Evolutionary conservation across 1,284 basidiomycete species (phyloP).

Genomic region (Fistulinella cinereoalba): DNA sequence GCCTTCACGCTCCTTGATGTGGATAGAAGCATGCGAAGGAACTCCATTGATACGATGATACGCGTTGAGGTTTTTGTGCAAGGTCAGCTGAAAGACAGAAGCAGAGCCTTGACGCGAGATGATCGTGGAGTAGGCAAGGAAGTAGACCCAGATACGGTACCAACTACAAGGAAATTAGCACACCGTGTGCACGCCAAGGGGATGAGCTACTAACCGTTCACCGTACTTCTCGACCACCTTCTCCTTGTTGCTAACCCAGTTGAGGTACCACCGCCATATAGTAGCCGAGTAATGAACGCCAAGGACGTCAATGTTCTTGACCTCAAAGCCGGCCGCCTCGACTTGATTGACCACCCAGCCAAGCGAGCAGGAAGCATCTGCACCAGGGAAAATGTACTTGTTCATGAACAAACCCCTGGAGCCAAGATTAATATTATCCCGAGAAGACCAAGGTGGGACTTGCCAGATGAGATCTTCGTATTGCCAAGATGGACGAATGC

Average conservation of each 20-base stretch:
- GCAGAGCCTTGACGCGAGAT: constrained; percentile 79
- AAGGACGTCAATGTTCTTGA: constrained; percentile 94
- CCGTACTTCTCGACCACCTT: constrained; percentile 89
- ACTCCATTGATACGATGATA: constrained; percentile 86
- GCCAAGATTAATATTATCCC: no score
- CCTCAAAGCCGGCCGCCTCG: constrained; percentile 92
- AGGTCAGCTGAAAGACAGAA: constrained; percentile 92
- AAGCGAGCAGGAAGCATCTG: constrained; percentile 92
- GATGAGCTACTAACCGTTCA: constrained; percentile 46
- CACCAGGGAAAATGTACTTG: constrained; percentile 97
- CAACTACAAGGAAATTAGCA: constrained; percentile 38
- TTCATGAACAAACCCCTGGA: constrained; percentile 87
- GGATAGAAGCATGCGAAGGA: constrained; percentile 71
- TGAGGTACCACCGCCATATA: constrained; percentile 92
- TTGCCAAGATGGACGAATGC: constrained; percentile 92
- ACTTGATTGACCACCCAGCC: constrained; percentile 91
- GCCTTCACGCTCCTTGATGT: constrained; percentile 43
- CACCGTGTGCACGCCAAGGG: not conserved
- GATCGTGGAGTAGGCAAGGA: constrained; percentile 81
- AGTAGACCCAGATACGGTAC: constrained; percentile 91
- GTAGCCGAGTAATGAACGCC: constrained; percentile 98
- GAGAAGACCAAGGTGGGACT: no score
- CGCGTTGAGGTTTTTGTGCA: constrained; percentile 97
- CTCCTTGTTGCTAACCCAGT: constrained; percentile 90
- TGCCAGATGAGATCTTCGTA: constrained; percentile 97